These are phyloP conservation scores for Abrus precatorius DNA, from an alignment of 306 rosid genomes.

Conservation along the genomic window DNA sequence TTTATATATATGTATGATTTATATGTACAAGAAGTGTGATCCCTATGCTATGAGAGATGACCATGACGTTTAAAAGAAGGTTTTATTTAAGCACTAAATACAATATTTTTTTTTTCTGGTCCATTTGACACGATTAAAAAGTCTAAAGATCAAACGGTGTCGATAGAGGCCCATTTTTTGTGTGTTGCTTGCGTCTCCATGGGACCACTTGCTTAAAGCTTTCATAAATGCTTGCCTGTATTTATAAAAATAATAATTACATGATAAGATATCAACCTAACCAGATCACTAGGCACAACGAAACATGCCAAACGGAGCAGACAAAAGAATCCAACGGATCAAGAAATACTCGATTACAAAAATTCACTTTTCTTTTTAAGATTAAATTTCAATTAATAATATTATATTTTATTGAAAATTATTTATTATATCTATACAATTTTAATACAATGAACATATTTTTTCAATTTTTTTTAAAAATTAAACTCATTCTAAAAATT, in stretches of 20 bases:
- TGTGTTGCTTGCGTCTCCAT: slow-evolving; percentile 75
- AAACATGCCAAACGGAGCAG: slow-evolving; percentile 3
- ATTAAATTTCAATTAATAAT: too few species aligned
- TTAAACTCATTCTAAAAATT: too few species aligned
- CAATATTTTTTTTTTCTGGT: not conserved
- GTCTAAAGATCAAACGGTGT: slow-evolving; percentile 20
- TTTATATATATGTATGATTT: too few species aligned
- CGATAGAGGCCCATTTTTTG: slow-evolving; percentile 44
- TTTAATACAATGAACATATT: too few species aligned
- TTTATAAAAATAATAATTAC: slow-evolving; percentile 28
- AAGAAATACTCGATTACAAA: not conserved
- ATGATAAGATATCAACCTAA: slow-evolving; percentile 43
- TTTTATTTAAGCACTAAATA: slow-evolving; percentile 19
- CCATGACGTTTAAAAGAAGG: not conserved
- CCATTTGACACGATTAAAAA: slow-evolving; percentile 14
- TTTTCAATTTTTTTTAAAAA: too few species aligned
- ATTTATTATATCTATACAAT: too few species aligned
- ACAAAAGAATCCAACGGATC: not conserved
- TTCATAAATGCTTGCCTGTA: slow-evolving; percentile 79
- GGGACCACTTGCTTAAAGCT: slow-evolving; percentile 88
- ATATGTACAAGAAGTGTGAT: not conserved
- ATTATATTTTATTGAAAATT: too few species aligned
- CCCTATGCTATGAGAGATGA: not conserved
- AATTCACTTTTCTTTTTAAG: too few species aligned
- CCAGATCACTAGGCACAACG: slow-evolving; percentile 1